Evolutionary conservation across 345 rosid species (phyloP).

Genomic region (Salix arbutifolia): DNA sequence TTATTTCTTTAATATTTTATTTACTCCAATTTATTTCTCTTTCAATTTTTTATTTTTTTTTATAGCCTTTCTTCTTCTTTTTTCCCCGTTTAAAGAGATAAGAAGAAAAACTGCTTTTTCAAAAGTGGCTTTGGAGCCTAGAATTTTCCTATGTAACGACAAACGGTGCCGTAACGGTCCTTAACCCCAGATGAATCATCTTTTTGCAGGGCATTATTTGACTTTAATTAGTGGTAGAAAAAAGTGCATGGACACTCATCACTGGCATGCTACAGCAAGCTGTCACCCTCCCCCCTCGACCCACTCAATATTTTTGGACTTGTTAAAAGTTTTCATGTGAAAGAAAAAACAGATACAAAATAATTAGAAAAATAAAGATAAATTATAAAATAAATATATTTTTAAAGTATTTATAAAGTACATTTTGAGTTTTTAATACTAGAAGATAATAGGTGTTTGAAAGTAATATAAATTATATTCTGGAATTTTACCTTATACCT

Average conservation of each 20-base stretch:
- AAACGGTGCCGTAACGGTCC: not conserved
- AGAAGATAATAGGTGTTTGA: no score
- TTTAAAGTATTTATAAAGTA: no score
- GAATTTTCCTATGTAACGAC: not conserved
- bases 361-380: no score
- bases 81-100: not conserved
- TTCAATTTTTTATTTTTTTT: not conserved
- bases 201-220: not conserved
- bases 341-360: no score
- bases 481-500: accelerated
- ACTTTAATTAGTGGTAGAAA: not conserved
- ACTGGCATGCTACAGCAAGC: not conserved
- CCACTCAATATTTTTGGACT: not conserved
- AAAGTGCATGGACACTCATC: no score
- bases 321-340: not conserved
- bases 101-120: not conserved
- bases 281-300: not conserved
- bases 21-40: not conserved
- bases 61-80: not conserved
- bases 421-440: no score
- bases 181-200: not conserved
- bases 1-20: not conserved
- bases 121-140: not conserved
- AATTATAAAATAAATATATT: no score
- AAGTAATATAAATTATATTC: no score